Evolutionary conservation across 495 filamentous ascomycete species (phyloP).

Genomic region (Penicillium riverlandense): DNA sequence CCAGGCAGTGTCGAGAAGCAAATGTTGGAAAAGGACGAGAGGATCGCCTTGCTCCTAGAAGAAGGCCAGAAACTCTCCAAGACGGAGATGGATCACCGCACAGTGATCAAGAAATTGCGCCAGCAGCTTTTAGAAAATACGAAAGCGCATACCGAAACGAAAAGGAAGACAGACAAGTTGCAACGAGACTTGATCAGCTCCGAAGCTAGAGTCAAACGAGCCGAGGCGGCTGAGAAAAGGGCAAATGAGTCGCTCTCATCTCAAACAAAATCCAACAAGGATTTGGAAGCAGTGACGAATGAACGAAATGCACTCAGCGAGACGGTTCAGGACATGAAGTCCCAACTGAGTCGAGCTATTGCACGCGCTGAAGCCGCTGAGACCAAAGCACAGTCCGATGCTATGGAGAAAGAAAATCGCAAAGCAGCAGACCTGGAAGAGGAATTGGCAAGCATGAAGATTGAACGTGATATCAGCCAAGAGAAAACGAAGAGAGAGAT

Average conservation of each 20-base stretch:
- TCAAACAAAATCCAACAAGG: slow-evolving; percentile 61
- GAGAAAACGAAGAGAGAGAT: slow-evolving; percentile 66
- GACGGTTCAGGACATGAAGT: slow-evolving; percentile 61
- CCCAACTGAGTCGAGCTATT: slow-evolving; percentile 60
- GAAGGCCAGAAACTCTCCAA: slow-evolving; percentile 87
- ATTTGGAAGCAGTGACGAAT: slow-evolving; percentile 56
- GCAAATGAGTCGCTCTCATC: slow-evolving; percentile 56
- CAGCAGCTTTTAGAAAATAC: slow-evolving; percentile 54
- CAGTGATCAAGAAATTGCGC: slow-evolving; percentile 76
- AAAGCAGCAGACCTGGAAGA: slow-evolving; percentile 64
- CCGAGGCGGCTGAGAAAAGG: slow-evolving; percentile 59
- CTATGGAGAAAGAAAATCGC: slow-evolving; percentile 62
- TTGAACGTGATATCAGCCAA: slow-evolving; percentile 68
- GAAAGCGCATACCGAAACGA: slow-evolving; percentile 36
- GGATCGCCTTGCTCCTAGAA: slow-evolving; percentile 80
- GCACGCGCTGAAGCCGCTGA: slow-evolving; percentile 63
- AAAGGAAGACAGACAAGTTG: slow-evolving; percentile 56
- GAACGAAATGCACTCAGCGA: slow-evolving; percentile 61
- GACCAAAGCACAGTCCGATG: slow-evolving; percentile 56
- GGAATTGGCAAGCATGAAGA: slow-evolving; percentile 59
- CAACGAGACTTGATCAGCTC: slow-evolving; percentile 54
- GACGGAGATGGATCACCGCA: slow-evolving; percentile 75
- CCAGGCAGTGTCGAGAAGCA: slow-evolving; percentile 65
- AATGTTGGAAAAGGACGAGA: slow-evolving; percentile 81
- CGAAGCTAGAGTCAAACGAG: slow-evolving; percentile 53